phyloP scores from a whole-genome alignment of 2,329 filamentous ascomycete species.

The Leptographium radiaticola region DNA sequence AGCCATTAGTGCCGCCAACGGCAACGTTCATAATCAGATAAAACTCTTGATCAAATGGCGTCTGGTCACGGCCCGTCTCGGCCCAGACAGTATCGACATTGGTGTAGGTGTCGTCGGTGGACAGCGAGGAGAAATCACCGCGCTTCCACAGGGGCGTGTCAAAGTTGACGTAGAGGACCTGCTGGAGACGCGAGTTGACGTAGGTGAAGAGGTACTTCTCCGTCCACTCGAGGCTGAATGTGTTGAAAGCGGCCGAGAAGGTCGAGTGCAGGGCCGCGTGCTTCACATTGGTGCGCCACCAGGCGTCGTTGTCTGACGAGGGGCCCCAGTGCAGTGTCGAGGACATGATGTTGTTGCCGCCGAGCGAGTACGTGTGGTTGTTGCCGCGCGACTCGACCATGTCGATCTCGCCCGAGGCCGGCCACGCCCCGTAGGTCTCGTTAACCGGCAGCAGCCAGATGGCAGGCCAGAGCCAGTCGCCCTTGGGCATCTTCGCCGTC shows the following conservation, averaged over 20 bases:
- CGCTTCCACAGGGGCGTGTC: slow-evolving; percentile 53
- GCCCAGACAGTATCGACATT: slow-evolving; percentile 51
- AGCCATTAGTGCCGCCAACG: slow-evolving; percentile 68
- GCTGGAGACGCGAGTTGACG: slow-evolving; percentile 65
- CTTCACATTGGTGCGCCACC: slow-evolving; percentile 76
- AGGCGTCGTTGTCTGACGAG: slow-evolving; percentile 56
- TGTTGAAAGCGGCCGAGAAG: slow-evolving; percentile 57
- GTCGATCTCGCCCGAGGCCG: slow-evolving; percentile 70
- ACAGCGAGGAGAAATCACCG: slow-evolving; percentile 51
- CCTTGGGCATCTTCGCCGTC: slow-evolving; percentile 58
- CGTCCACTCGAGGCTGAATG: slow-evolving; percentile 73
- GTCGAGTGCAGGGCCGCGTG: slow-evolving; percentile 61
- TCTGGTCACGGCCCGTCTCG: slow-evolving; percentile 43
- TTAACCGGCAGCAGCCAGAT: slow-evolving; percentile 78
- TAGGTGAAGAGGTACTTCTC: slow-evolving; percentile 83
- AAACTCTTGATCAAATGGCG: slow-evolving; percentile 65
- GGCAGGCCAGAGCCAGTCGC: slow-evolving; percentile 86
- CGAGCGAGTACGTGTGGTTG: slow-evolving; percentile 61
- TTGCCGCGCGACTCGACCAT: slow-evolving; percentile 73
- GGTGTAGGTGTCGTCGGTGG: slow-evolving; percentile 45
- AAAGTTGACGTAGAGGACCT: slow-evolving; percentile 71
- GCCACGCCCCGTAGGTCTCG: slow-evolving; percentile 64
- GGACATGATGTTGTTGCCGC: slow-evolving; percentile 69
- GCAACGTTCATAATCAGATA: slow-evolving; percentile 66
- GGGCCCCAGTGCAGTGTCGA: slow-evolving; percentile 78